Evolutionary conservation across 1,284 basidiomycete genomes (phyloP), one percentile per base, ranked within the genome.

Genomic region (Ceratobasidium sp.): DNA sequence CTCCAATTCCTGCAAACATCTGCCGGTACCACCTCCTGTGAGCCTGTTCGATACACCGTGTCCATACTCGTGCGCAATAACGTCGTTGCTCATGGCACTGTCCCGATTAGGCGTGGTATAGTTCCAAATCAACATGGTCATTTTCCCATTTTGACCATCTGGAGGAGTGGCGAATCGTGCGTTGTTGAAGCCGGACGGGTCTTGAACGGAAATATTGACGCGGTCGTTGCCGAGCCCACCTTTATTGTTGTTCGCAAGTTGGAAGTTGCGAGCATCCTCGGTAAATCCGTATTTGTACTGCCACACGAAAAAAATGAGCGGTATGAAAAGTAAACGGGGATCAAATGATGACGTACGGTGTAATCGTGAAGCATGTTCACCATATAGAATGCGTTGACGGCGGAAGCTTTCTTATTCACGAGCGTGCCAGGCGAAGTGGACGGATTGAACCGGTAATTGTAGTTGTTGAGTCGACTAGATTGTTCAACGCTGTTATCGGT

Each of bases 271-370:
- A 23, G 73, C 64, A 5, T 60, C 53, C 52, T 74, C 74, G 61
- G 53, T 69, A 50, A 75, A 74, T 18, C 73, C 73, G n/a, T n/a
- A n/a, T n/a, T n/a, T n/a, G n/a, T n/a, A n/a, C n/a, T n/a, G n/a
- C n/a, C n/a, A n/a, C n/a, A n/a, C 2, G 21, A 30, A 32, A 9
- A 32, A 8, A 64, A 57, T 39, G 65, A 14, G 12, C 2, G 14
- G 34, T 32, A 2, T 5, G 4, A 14, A 12, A 36, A 30, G 1
- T 34, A 39, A 2, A 53, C 21, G n/a, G n/a, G n/a, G n/a, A n/a
- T n/a, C 36, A 5, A 5, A 14, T 14, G 36, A 39, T 5, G 36
- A 64, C 76, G 80, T 78, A 87, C 87, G 43, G 81, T 78, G 45
- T 85, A 78, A 48, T 65, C 74, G 46, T 74, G 74, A 39, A 72